A percentile compares a stretch with the other conserved stretches of the same genome.
Evolutionary conservation across 495 filamentous ascomycete genomes (phyloP).

Genomic region (Penicillium diatomitis): DNA sequence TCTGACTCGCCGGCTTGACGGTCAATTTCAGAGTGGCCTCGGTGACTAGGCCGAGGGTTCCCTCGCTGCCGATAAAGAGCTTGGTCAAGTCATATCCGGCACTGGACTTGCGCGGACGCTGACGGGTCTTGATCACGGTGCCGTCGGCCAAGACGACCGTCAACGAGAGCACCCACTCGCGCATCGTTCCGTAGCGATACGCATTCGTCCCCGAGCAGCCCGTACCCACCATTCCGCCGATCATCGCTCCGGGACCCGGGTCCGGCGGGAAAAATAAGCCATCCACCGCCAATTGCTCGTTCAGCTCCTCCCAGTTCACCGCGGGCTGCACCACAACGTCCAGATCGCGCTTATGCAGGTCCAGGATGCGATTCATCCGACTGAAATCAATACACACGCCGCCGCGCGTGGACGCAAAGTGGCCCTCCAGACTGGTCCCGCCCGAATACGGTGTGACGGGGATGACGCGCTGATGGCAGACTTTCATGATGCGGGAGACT

Average conservation of each 20-base stretch:
- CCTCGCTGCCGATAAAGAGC: constrained; percentile 56
- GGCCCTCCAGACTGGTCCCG: constrained; percentile 56
- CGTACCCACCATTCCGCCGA: constrained; percentile 60
- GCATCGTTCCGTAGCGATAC: constrained; percentile 61
- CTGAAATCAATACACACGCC: constrained; percentile 57
- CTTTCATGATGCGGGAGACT: constrained; percentile 51
- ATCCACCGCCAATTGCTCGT: constrained; percentile 45
- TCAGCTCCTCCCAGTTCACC: constrained; percentile 54
- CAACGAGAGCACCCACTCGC: constrained; percentile 56
- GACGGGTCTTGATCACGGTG: constrained; percentile 54
- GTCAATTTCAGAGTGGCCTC: constrained; percentile 57
- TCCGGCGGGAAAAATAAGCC: constrained; percentile 61
- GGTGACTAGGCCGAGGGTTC: constrained; percentile 56
- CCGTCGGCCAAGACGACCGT: constrained; percentile 60
- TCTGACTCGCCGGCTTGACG: constrained; percentile 51
- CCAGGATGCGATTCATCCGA: constrained; percentile 52
- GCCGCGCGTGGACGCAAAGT: constrained; percentile 51
- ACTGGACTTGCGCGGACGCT: constrained; percentile 56
- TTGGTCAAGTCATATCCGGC: constrained; percentile 58
- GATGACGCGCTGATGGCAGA: constrained; percentile 52
- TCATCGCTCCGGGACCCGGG: constrained; percentile 58
- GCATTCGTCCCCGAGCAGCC: constrained; percentile 61
- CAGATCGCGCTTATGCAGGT: constrained; percentile 47
- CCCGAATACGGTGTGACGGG: constrained; percentile 56
- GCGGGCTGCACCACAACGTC: constrained; percentile 62